Base-by-base conservation (phyloP, 805 yeast genomes). In the Cyberlindnera samutprakarnensis region DNA sequence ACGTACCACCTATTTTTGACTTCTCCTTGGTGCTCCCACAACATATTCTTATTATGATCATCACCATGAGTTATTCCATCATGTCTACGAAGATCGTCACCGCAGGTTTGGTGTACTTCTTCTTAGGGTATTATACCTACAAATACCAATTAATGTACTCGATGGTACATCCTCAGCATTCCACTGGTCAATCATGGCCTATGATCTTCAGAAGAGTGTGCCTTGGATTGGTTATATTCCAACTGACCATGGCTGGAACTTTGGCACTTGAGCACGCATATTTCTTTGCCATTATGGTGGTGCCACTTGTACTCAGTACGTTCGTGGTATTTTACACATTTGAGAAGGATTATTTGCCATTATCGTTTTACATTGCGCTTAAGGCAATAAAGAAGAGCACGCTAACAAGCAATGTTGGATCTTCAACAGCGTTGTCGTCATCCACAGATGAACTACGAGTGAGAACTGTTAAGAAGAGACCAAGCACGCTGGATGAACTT, bases 111-210 rank as follows among this genome's bases (percentile, higher is more conserved):
- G 67, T 81, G 2, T 90, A 92, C 55, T 90, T 92, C 54, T 56
- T 83, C 6, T 60, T 86, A 32, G 96, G 97, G 0, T 90, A 75
- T 56, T 80, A 77, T 51, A 94, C 90, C 4, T 86, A 78, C 68
- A 90, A 90, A 56, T 90, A 88, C 57, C 96, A 87, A 56, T 65
- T 90, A 35, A 61, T 92, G 36, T 90, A 84, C 53, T 80, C 95
- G 0, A 83, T 92, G 68, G 88, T 86, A 23, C 97, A 90, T 56
- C 88, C 94, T 4, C 96, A 92, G 27, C 98, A 90, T 59, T 87
- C 96, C 0, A 92, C 96, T 0, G 98, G 97, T 1, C 84, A 82
- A 52, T 88, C 88, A 3, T 90, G 96, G 97, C 95, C 96, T 1
- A 65, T 88, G 42, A 78, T 90, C 7, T 80, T 83, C 47, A 68